Evolutionary conservation across 257 asterid genomes (phyloP).

Genomic region (Schizonepeta tenuifolia): DNA sequence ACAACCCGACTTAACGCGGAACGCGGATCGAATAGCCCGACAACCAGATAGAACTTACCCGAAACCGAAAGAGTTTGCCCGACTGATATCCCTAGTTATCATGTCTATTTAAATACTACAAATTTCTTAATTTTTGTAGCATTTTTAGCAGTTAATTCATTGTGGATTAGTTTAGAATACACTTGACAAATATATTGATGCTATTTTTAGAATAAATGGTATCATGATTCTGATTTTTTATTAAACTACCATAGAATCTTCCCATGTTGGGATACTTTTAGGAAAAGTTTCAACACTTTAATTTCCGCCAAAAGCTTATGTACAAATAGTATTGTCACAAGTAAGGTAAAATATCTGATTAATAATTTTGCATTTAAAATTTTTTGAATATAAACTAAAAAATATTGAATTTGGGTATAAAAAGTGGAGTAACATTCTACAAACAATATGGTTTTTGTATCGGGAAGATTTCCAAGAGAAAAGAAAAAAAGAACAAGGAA

Average conservation of each 20-base stretch:
- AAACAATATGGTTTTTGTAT: background rate
- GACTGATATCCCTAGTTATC: too few species aligned
- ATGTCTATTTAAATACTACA: too few species aligned
- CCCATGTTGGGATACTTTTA: conserved; percentile 5
- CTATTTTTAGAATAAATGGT: background rate
- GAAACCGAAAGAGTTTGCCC: too few species aligned
- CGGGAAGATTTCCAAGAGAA: too few species aligned
- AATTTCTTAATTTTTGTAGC: background rate
- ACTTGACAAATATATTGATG: background rate
- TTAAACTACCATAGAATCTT: background rate
- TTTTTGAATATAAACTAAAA: background rate
- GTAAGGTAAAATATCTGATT: background rate
- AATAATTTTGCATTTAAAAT: background rate
- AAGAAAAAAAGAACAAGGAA: too few species aligned
- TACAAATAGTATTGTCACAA: background rate
- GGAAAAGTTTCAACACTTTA: background rate
- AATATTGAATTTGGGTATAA: background rate
- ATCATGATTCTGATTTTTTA: background rate
- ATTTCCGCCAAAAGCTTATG: background rate
- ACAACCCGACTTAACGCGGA: too few species aligned
- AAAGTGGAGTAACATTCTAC: background rate
- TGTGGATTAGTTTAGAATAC: background rate
- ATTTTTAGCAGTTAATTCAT: background rate
- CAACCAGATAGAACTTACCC: too few species aligned
- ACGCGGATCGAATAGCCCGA: too few species aligned